Base-by-base conservation (phyloP, 2,329 filamentous ascomycete genomes). In the Neonectria punicea region DNA sequence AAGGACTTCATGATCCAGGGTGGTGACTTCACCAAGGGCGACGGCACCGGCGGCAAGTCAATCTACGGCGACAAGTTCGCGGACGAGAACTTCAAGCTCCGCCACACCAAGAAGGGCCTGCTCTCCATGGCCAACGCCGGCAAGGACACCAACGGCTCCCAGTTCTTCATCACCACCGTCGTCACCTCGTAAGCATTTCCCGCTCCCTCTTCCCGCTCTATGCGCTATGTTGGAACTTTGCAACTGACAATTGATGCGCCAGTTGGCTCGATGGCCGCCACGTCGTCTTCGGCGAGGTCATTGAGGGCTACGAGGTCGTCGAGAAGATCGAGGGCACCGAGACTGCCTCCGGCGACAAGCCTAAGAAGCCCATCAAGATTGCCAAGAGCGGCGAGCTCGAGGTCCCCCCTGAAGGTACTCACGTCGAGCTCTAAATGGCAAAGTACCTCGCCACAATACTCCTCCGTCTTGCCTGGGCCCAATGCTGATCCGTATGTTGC, bases 61-160 rank as follows among this genome's bases (percentile, higher is more conserved):
- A 95, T 96, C 85, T 96, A 95, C 80, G 93, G 93, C 75, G 85
- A 88, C 74, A 93, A 92, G 83, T 96, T 96, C 84, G 82, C 88
- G 70, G 93, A 97, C 76, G 93, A 97, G 90, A 96, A 95, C 91
- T 96, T 97, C 88, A 95, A 96, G 90, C 87, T 95, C 78, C 94
- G 94, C 87, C 93, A 97, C 89, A 88, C 86, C 85, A 94, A 93
- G 88, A 91, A 90, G 81, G 93, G 93, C 76, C 84, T 93, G 56
- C 84, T 96, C 71, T 93, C 91, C 81, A 96, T 93, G 93, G 93
- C 92, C 81, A 94, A 94, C 83, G 88, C 92, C 66, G 92, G 92
- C 80, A 88, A 89, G 80, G 92, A 96, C 81, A 96, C 93, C 85
- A 94, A 94, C 79, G 92, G 93, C 78, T 93, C 91, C 64, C 93